Percentiles rank a stretch among this genome's conserved stretches.
Evolutionary conservation across 2,329 filamentous ascomycete species (phyloP).

Genomic region (Verticillium isaacii): DNA sequence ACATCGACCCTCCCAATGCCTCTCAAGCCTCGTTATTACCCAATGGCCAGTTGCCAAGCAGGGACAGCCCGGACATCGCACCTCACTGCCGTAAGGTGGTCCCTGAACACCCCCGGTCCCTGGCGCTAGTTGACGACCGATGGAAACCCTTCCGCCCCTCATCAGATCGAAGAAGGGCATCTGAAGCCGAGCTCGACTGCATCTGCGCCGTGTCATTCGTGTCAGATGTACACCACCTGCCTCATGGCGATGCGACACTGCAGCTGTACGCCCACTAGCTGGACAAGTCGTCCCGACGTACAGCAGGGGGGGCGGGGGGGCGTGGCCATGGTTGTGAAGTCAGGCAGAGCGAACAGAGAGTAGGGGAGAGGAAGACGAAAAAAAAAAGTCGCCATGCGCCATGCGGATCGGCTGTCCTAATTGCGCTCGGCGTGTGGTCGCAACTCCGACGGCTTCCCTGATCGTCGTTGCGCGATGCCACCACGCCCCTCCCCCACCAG

Average conservation of each 20-base stretch:
- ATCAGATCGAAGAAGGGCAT: neutral
- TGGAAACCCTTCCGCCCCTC: neutral
- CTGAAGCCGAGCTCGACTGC: neutral
- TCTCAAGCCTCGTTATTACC: neutral
- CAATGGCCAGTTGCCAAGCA: conserved; percentile 1
- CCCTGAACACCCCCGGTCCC: neutral
- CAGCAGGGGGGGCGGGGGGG: neutral
- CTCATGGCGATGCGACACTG: neutral
- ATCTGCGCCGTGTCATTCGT: neutral
- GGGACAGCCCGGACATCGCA: neutral
- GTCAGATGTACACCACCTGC: neutral
- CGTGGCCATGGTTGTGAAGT: neutral
- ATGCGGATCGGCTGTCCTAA: neutral
- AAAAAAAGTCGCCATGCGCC: neutral
- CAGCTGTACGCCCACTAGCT: neutral
- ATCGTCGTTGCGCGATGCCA: neutral
- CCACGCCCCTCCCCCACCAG: neutral
- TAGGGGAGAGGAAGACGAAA: neutral
- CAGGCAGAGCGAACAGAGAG: neutral
- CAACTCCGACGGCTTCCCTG: neutral
- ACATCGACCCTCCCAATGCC: neutral
- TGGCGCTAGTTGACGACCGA: neutral
- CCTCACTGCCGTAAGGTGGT: conserved; percentile 1
- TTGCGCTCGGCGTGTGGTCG: neutral
- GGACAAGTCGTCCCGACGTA: neutral